These are phyloP conservation scores for Mycena sanguinolenta DNA, from an alignment of 768 basidiomycete species.

Conservation along the genomic window DNA sequence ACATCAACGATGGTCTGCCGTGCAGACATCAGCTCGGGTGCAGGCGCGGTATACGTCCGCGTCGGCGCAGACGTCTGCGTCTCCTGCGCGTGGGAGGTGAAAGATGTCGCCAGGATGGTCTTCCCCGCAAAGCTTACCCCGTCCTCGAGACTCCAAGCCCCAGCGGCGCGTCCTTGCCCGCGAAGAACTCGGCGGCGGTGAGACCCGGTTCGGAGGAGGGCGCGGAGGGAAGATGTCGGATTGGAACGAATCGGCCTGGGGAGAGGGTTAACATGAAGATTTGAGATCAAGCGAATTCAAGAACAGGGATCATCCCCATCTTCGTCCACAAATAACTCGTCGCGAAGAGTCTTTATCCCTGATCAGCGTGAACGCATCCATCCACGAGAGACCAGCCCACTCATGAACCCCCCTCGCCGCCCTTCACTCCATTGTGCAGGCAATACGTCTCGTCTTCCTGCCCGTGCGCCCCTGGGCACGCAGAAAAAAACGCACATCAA, in stretches of 20 bases:
- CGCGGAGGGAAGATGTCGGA: constrained; percentile 97
- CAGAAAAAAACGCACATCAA: too few relatives aligned
- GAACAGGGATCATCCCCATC: too few relatives aligned
- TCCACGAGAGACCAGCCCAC: too few relatives aligned
- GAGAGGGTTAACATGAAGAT: too few relatives aligned
- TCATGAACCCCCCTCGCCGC: too few relatives aligned
- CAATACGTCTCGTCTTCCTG: too few relatives aligned
- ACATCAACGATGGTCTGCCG: constrained; percentile 47
- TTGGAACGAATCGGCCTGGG: constrained; percentile 93
- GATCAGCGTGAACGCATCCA: too few relatives aligned
- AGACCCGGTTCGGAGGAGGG: constrained; percentile 85
- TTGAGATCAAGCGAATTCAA: too few relatives aligned
- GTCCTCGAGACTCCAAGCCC: constrained; percentile 83
- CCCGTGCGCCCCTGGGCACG: too few relatives aligned
- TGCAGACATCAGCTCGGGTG: constrained; percentile 30
- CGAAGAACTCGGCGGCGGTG: constrained; percentile 87
- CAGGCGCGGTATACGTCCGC: constrained; percentile 38
- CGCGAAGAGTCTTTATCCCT: too few relatives aligned
- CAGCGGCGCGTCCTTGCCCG: constrained; percentile 82
- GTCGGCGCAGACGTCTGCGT: constrained; percentile 40
- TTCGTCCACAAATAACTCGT: too few relatives aligned
- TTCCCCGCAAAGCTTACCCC: constrained; percentile 58
- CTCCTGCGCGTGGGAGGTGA: constrained; percentile 38
- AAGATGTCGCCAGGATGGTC: constrained; percentile 42
- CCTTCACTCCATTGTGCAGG: too few relatives aligned